phyloP scores from a whole-genome alignment of 495 filamentous ascomycete species.

The Penicillium paradoxum region DNA sequence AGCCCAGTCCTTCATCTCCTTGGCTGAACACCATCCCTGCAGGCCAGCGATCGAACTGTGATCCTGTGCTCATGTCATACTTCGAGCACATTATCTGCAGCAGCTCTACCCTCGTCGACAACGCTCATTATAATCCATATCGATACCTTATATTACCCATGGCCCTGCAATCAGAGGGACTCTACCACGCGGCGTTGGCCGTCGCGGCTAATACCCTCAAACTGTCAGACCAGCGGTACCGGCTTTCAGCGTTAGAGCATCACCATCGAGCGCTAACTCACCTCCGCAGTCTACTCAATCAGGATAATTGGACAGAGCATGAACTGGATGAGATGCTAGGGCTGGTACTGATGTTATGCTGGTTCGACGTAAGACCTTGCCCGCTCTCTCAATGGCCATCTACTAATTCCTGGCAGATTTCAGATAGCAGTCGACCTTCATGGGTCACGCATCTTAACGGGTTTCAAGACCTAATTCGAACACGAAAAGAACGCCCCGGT shows the following conservation, averaged over 20 bases:
- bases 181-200: slow-evolving; percentile 24
- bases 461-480: too few species aligned
- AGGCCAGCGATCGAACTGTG: slow-evolving; percentile 7
- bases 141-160: slow-evolving; percentile 27
- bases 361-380: too few species aligned
- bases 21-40: slow-evolving; percentile 4
- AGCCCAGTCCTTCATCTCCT: background rate
- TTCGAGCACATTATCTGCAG: slow-evolving; percentile 24
- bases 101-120: slow-evolving; percentile 22
- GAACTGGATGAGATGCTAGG: slow-evolving; percentile 23
- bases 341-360: too few species aligned
- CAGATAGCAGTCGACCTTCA: too few species aligned
- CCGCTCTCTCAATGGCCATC: too few species aligned
- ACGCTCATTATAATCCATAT: slow-evolving; percentile 23
- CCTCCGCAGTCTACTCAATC: slow-evolving; percentile 7
- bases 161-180: slow-evolving; percentile 20
- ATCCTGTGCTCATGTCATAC: slow-evolving; percentile 19
- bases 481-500: too few species aligned
- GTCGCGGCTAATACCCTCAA: slow-evolving; percentile 21
- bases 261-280: slow-evolving; percentile 15
- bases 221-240: slow-evolving; percentile 15
- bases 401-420: too few species aligned
- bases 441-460: too few species aligned
- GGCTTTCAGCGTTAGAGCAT: slow-evolving; percentile 16
- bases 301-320: slow-evolving; percentile 12